Base-by-base conservation (phyloP, 164 flowering plant genomes). In the Euptelea pleiosperma region DNA sequence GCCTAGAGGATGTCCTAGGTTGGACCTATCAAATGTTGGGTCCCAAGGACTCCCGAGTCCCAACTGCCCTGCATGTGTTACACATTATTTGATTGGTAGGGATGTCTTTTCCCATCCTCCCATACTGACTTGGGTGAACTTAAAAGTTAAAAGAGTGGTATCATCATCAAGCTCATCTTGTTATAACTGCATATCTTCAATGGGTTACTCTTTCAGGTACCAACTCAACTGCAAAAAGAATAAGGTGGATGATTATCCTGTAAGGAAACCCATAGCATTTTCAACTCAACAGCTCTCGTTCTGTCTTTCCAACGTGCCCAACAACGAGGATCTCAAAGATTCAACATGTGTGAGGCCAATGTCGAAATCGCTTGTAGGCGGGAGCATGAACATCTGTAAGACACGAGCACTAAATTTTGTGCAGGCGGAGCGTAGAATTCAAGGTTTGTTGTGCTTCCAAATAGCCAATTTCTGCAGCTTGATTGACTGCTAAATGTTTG, bases 361-460 rank as follows among this genome's bases (percentile, higher is more conserved):
- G 70, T 85, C 97, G 7, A 91, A 81, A 64, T 91, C 96, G 2
- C 76, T 91, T 42, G 62, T 79, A 12, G 87, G 90, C 43, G 99
- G 99, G 48, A 87, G 70, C 73, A 77, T 79, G 79, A 94, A 91
- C 63, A 48, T 52, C 56, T 79, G 78, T 76, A 94, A 89, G 79
- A 78, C 60, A 37, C 80, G 96, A 68, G 62, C 79, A 47, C 40
- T 89, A 31, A 74, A 69, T 59, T 86, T 79, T 64, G 11, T 68
- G 56, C 85, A 34, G 67, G 34, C 77, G 33, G 94, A 86, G 40
- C 82, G 70, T 24, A 54, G 73, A 18, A 11, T 74, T 60, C 97
- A 86, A 91, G 99, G 99, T 93, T 56, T 52, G 70, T 56, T 33
- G 43, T 41, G 28, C 42, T 58, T 19, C 44, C 37, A 6, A 24